Evolutionary conservation across 257 asterid species (phyloP).

Genomic region (Solanum lignicaule): DNA sequence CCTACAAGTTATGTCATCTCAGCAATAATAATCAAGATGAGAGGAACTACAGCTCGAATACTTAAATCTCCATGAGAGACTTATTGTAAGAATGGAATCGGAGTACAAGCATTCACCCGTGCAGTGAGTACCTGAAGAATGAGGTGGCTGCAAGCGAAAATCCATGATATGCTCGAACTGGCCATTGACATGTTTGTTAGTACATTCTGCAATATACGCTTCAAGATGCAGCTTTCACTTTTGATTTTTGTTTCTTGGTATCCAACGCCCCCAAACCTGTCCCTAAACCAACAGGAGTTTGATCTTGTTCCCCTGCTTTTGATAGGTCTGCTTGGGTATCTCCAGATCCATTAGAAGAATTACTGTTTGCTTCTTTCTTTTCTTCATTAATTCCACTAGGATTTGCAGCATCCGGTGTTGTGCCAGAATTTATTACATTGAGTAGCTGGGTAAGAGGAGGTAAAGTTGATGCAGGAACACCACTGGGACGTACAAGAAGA

Average conservation of each 20-base stretch:
- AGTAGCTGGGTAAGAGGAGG: conserved; percentile 61
- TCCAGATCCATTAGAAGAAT: conserved; percentile 20
- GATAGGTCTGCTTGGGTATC: conserved; percentile 14
- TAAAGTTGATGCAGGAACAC: conserved; percentile 46
- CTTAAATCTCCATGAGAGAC: neutral
- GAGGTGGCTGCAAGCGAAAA: neutral
- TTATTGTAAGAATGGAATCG: neutral
- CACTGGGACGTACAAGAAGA: conserved; percentile 55
- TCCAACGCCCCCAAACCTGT: conserved; percentile 52
- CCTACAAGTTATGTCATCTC: neutral
- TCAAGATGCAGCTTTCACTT: conserved; percentile 33
- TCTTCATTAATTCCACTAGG: conserved; percentile 15
- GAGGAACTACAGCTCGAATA: neutral
- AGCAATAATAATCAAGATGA: neutral
- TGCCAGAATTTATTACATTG: conserved; percentile 41
- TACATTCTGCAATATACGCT: neutral
- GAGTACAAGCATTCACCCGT: neutral
- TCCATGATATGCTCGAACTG: neutral
- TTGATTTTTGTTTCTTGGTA: conserved; percentile 57
- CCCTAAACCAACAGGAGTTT: conserved; percentile 74
- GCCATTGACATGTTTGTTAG: neutral
- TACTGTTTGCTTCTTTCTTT: conserved; percentile 32
- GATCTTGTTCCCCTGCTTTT: conserved; percentile 21
- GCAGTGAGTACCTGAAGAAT: neutral
- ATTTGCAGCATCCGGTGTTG: conserved; percentile 17